Conservation (phyloP, 352 stramenopile genomes). For the Globisporangium perplexum region DNA sequence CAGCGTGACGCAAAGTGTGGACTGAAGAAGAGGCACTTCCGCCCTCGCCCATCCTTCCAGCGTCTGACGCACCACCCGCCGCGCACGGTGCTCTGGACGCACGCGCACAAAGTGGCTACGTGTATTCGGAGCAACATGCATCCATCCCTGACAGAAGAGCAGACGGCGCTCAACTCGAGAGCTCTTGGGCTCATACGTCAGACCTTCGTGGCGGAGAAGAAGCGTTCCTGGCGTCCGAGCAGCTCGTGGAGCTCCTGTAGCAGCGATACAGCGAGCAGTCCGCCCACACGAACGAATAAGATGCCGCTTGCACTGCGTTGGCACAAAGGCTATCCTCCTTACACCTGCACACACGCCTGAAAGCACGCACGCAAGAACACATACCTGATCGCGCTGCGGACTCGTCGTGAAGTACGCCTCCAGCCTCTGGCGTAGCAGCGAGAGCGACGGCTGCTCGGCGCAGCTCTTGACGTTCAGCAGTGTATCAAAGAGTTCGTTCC, state of each 20-base stretch:
- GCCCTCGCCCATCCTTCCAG: background rate
- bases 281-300: background rate
- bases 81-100: background rate
- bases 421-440: slow-evolving; percentile 29
- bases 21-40: background rate
- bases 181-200: slow-evolving; percentile 12
- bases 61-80: background rate
- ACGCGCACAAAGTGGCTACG: background rate
- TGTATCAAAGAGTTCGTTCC: slow-evolving; percentile 58
- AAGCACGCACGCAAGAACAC: background rate
- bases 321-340: slow-evolving; percentile 1
- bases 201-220: slow-evolving; percentile 32
- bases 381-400: slow-evolving; percentile 39
- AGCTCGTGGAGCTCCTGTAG: slow-evolving; percentile 49
- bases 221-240: slow-evolving; percentile 43
- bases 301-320: slow-evolving; percentile 7
- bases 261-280: too few relatives aligned
- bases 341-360: background rate
- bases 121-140: background rate
- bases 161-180: background rate
- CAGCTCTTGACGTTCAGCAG: slow-evolving; percentile 75
- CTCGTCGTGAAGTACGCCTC: slow-evolving; percentile 50
- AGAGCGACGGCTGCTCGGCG: slow-evolving; percentile 53
- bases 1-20: background rate
- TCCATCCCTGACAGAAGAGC: background rate